Evolutionary conservation across 2,329 filamentous ascomycete species (phyloP), one percentile per base, ranked within the genome.

Genomic region (Onygenales sp.): DNA sequence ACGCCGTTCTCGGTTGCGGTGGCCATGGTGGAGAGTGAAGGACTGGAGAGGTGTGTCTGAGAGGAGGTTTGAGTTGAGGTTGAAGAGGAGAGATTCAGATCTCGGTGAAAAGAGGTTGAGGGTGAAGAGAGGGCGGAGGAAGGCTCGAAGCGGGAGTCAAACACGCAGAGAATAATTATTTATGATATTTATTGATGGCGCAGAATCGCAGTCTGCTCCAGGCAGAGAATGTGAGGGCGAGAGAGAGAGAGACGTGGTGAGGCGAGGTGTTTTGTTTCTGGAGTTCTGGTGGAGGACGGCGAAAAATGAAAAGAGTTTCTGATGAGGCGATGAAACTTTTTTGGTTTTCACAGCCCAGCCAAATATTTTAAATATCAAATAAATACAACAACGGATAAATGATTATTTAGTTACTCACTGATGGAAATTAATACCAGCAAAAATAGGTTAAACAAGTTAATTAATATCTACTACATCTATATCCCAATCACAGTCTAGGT

Each of bases 1-100:
- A 63, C 62, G 55, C 60, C 65, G 55, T 71, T 71, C 58, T 69
- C 67, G 55, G 65, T 61, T 21, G 66, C 66, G 50, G 65, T 63
- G 55, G 69, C 66, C 67, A 71, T 71, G 47, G 47, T 53, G 55
- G 37, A 47, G 27, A 31, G n/a, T 34, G 45, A 32, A 31, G 32
- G 21, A 33, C 14, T 31, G 17, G 17, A 31, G 11, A 27, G 36
- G 21, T 4, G 40, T 52, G 21, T 27, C 34, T 6, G 6, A n/a
- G n/a, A 21, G 37, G 27, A 32, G 27, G 32, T n/a, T n/a, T 10
- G 32, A 39, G 17, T 6, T 31, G 10, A 39, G 46, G 34, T 17
- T 37, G n/a, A 37, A 9, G 4, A 10, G 4, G 17, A 13, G 21
- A 17, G 11, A 42, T 42, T n/a, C 32, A n/a, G 34, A 36, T 36